Percentiles rank a stretch among this genome's conserved stretches.
Conservation (phyloP, 306 rosid genomes). For the Lithocarpus polystachyus region DNA sequence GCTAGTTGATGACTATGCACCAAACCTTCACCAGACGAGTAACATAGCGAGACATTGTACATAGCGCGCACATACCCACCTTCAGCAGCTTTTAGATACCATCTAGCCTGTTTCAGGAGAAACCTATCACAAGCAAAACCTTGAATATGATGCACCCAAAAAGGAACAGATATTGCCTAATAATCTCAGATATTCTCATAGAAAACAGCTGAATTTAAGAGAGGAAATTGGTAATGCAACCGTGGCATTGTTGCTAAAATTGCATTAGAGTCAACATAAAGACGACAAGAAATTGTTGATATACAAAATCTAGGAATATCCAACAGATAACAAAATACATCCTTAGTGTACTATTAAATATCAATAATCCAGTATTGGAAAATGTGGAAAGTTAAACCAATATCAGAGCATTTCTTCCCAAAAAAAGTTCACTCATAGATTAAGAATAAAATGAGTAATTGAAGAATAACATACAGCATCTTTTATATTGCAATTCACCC, state of each 20-base stretch:
- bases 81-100: constrained; percentile 90
- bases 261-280: too few species aligned
- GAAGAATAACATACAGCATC: constrained; percentile 59
- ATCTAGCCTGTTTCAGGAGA: constrained; percentile 56
- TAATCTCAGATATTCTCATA: too few species aligned
- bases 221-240: too few species aligned
- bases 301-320: too few species aligned
- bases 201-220: too few species aligned
- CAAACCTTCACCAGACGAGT: constrained; percentile 73
- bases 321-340: too few species aligned
- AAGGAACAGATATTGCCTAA: not conserved
- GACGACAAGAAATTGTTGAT: too few species aligned
- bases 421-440: not conserved
- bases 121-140: constrained; percentile 15
- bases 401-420: not conserved
- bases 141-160: not conserved
- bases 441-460: not conserved
- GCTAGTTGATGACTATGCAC: constrained; percentile 49
- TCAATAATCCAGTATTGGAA: not conserved
- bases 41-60: constrained; percentile 81
- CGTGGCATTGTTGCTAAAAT: too few species aligned
- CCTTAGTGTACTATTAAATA: not conserved
- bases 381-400: not conserved
- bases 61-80: constrained; percentile 84
- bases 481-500: constrained; percentile 36